phyloP scores from a whole-genome alignment of 768 basidiomycete genomes.

The Rhizopogon vinicolor region DNA sequence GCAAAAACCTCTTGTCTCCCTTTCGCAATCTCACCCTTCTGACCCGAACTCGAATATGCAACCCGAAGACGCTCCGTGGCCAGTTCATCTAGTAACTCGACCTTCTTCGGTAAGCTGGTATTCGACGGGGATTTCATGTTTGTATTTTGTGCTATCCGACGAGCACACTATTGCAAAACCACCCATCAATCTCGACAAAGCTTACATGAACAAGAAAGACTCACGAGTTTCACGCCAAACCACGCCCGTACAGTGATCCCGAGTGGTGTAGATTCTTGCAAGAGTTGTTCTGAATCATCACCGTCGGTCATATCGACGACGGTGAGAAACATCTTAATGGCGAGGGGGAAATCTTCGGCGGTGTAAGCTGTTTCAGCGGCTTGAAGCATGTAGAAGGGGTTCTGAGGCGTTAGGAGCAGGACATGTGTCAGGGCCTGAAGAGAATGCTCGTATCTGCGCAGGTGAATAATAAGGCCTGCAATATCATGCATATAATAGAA shows the following conservation, averaged over 20 bases:
- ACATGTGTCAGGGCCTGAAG: slow-evolving; percentile 78
- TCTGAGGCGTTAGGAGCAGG: slow-evolving; percentile 79
- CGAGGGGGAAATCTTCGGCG: slow-evolving; percentile 64
- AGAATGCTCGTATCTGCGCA: slow-evolving; percentile 61
- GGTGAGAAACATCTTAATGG: slow-evolving; percentile 75
- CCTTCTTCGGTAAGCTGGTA: slow-evolving; percentile 48
- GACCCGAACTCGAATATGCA: slow-evolving; percentile 48
- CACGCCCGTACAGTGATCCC: slow-evolving; percentile 68
- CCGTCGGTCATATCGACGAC: slow-evolving; percentile 75
- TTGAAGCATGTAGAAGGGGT: slow-evolving; percentile 79
- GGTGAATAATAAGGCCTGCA: background rate
- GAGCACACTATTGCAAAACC: slow-evolving; percentile 46
- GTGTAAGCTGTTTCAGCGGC: slow-evolving; percentile 89
- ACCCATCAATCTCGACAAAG: background rate
- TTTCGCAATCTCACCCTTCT: slow-evolving; percentile 32
- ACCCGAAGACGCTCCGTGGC: slow-evolving; percentile 67
- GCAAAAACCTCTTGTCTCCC: slow-evolving; percentile 39
- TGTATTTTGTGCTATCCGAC: slow-evolving; percentile 43
- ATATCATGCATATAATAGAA: background rate
- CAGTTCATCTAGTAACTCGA: slow-evolving; percentile 61
- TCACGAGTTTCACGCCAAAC: slow-evolving; percentile 79
- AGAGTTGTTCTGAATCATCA: slow-evolving; percentile 44
- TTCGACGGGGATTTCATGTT: slow-evolving; percentile 49
- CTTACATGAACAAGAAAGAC: slow-evolving; percentile 17
- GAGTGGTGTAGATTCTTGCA: slow-evolving; percentile 42